Evolutionary conservation across 495 filamentous ascomycete genomes (phyloP).

Genomic region (Parachaetomium inaequale): DNA sequence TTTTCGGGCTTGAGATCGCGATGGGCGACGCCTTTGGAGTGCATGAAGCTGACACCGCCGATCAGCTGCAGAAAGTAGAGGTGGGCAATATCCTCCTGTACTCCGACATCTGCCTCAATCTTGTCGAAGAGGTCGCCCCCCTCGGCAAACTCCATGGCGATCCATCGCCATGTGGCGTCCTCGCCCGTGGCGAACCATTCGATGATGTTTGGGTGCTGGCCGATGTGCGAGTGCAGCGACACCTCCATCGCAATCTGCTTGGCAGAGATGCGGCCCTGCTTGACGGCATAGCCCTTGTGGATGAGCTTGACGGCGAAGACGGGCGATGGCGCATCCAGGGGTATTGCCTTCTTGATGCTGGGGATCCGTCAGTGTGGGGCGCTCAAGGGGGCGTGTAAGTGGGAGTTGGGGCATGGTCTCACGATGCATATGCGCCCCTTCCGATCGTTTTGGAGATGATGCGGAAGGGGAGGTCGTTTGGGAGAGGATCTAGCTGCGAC

Average conservation of each 20-base stretch:
- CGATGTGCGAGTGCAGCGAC: slow-evolving; percentile 79
- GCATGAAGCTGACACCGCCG: slow-evolving; percentile 88
- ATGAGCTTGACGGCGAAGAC: slow-evolving; percentile 98
- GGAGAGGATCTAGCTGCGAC: slow-evolving; percentile 86
- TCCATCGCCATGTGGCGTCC: slow-evolving; percentile 90
- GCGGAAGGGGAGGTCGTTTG: slow-evolving; percentile 82
- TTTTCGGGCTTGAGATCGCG: slow-evolving; percentile 92
- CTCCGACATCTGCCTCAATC: slow-evolving; percentile 94
- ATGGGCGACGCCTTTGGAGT: slow-evolving; percentile 85
- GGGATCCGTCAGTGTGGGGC: slow-evolving; percentile 20
- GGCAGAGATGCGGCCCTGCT: slow-evolving; percentile 79
- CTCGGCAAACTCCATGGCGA: slow-evolving; percentile 95
- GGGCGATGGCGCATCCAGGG: slow-evolving; percentile 61
- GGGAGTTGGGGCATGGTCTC: slow-evolving; percentile 33
- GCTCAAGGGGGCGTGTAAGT: slow-evolving; percentile 2
- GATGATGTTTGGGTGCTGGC: slow-evolving; percentile 89
- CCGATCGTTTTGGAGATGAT: slow-evolving; percentile 96
- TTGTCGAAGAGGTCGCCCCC: slow-evolving; percentile 99
- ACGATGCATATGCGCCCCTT: slow-evolving; percentile 96
- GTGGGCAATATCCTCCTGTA: slow-evolving; percentile 88
- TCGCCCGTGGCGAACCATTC: slow-evolving; percentile 84
- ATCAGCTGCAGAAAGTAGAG: slow-evolving; percentile 94
- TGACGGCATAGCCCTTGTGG: slow-evolving; percentile 88
- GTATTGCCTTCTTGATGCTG: slow-evolving; percentile 92
- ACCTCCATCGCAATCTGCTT: slow-evolving; percentile 89